phyloP scores from a whole-genome alignment of 2,329 filamentous ascomycete genomes.

The Colletotrichum ledebouriae region DNA sequence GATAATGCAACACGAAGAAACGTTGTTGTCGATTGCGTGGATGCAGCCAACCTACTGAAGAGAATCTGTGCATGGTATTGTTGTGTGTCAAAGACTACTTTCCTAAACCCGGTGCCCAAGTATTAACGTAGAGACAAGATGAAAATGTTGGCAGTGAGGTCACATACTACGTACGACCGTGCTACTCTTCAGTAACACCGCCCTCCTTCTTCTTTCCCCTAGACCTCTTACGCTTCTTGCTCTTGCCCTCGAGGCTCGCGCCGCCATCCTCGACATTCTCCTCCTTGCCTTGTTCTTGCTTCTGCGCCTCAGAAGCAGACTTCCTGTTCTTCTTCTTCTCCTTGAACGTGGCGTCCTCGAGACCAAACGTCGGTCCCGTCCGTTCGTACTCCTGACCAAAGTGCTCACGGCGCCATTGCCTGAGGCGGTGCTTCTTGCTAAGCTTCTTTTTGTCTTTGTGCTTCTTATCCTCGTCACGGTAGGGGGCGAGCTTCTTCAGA shows the following conservation, averaged over 20 bases:
- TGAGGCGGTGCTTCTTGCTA: conserved; percentile 90
- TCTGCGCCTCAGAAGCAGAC: conserved; percentile 42
- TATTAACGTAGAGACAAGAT: conserved; percentile 12
- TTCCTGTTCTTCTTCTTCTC: conserved; percentile 44
- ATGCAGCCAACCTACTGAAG: background rate
- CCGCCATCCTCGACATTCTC: conserved; percentile 49
- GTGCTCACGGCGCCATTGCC: conserved; percentile 82
- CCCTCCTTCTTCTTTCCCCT: conserved; percentile 58
- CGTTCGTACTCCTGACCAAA: conserved; percentile 72
- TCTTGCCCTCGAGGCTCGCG: conserved; percentile 44
- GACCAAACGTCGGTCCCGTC: conserved; percentile 70
- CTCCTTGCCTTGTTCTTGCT: conserved; percentile 34
- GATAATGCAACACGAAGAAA: conserved; percentile 16
- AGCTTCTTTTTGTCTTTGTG: conserved; percentile 87
- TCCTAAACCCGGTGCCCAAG: conserved; percentile 19
- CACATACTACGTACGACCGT: background rate
- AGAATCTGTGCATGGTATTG: conserved; percentile 36
- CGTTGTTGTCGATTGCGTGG: background rate
- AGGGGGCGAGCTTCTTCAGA: conserved; percentile 93
- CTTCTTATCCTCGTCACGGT: conserved; percentile 91
- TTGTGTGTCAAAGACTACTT: conserved; percentile 35
- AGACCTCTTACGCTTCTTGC: conserved; percentile 67
- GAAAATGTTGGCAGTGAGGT: background rate
- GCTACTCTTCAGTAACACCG: conserved; percentile 36
- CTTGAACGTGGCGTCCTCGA: conserved; percentile 54